A percentile compares a stretch with the other conserved stretches of the same genome.
Evolutionary conservation across 1,284 basidiomycete genomes (phyloP).

Genomic region (Meira miltonrushii): DNA sequence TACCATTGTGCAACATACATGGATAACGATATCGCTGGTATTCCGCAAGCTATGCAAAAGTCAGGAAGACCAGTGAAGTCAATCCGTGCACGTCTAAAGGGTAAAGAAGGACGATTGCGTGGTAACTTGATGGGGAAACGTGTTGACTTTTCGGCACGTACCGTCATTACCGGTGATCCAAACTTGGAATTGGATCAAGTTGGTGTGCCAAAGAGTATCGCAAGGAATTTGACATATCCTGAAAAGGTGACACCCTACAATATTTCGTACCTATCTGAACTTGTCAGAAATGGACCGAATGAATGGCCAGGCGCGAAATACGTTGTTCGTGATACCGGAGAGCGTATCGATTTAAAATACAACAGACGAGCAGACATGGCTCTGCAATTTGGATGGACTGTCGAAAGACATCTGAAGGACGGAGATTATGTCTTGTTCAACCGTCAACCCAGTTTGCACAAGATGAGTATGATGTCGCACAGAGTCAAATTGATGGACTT

Average conservation of each 20-base stretch:
- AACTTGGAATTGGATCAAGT: conserved; percentile 95
- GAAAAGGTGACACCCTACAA: conserved; percentile 98
- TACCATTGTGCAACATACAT: conserved; percentile 99
- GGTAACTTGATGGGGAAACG: conserved; percentile 99
- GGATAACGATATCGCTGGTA: conserved; percentile 99
- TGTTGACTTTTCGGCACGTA: conserved; percentile 98
- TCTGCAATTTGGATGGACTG: conserved; percentile 97
- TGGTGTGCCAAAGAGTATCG: conserved; percentile 93
- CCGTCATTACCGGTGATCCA: conserved; percentile 98
- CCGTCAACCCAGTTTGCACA: conserved; percentile 95
- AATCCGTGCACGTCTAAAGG: conserved; percentile 94
- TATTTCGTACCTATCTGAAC: conserved; percentile 84
- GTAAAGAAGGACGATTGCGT: conserved; percentile 94
- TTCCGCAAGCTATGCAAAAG: conserved; percentile 95
- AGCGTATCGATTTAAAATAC: conserved; percentile 94
- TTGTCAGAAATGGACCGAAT: conserved; percentile 93
- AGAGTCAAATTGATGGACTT: conserved; percentile 96
- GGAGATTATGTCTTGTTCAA: conserved; percentile 91
- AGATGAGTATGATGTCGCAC: conserved; percentile 99
- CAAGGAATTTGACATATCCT: conserved; percentile 95
- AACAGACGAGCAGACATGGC: conserved; percentile 81
- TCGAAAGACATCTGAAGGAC: conserved; percentile 93
- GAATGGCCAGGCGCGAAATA: conserved; percentile 95
- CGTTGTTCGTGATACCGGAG: conserved; percentile 94
- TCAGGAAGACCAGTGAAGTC: conserved; percentile 97